A percentile compares a stretch with the other conserved stretches of the same genome.
Conservation (phyloP, 2,329 filamentous ascomycete genomes). For the Microdochium nivale region DNA sequence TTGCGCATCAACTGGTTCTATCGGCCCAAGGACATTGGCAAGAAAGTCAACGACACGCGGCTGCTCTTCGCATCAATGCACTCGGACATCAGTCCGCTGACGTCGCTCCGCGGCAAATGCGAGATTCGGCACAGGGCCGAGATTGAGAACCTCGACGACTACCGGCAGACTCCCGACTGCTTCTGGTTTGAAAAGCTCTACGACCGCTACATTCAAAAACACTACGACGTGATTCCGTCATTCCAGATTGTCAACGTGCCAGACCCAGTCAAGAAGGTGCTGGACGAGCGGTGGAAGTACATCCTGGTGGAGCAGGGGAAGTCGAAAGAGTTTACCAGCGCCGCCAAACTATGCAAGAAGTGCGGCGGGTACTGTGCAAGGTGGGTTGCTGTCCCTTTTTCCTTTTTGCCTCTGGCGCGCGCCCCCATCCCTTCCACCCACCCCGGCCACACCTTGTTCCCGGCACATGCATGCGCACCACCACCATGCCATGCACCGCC, state of each 20-base stretch:
- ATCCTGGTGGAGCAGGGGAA: conserved; percentile 90
- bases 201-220: conserved; percentile 95
- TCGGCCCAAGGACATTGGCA: conserved; percentile 88
- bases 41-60: conserved; percentile 83
- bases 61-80: conserved; percentile 97
- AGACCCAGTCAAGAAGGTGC: conserved; percentile 85
- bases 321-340: conserved; percentile 90
- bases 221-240: conserved; percentile 94
- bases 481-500: conserved; percentile 1
- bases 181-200: conserved; percentile 99
- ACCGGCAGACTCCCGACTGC: conserved; percentile 73
- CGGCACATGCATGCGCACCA: conserved; percentile 1
- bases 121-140: conserved; percentile 82
- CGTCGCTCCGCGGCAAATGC: conserved; percentile 88
- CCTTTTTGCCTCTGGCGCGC: neutral
- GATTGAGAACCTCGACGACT: conserved; percentile 72
- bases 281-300: conserved; percentile 95
- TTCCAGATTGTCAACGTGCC: conserved; percentile 92
- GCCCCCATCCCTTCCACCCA: neutral
- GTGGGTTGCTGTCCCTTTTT: conserved; percentile 37
- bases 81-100: conserved; percentile 88
- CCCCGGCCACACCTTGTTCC: neutral
- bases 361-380: conserved; percentile 86
- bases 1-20: conserved; percentile 98
- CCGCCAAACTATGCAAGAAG: conserved; percentile 91